Evolutionary conservation across 2,329 filamentous ascomycete genomes (phyloP).

Genomic region (Penicillium sp.): DNA sequence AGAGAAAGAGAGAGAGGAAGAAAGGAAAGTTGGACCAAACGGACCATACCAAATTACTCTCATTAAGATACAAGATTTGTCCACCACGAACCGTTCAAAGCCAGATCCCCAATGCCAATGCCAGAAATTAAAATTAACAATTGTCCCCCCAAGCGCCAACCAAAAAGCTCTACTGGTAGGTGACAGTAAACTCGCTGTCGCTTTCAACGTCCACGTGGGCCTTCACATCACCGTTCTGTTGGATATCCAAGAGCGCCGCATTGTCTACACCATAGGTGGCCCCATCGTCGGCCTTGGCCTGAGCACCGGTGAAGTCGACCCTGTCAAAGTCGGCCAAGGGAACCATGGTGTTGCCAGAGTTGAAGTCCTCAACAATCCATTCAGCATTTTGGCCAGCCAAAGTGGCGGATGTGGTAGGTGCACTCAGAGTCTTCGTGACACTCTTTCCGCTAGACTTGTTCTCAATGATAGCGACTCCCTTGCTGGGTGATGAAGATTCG

Average conservation of each 20-base stretch:
- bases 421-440: conserved; percentile 54
- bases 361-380: conserved; percentile 64
- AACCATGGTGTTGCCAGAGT: conserved; percentile 42
- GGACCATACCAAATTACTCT: not conserved
- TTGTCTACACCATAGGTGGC: conserved; percentile 34
- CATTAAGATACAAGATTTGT: not conserved
- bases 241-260: conserved; percentile 50
- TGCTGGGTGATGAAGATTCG: conserved; percentile 40
- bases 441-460: conserved; percentile 56
- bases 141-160: not conserved
- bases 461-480: conserved; percentile 51
- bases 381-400: conserved; percentile 61
- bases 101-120: not conserved
- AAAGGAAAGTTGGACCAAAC: not conserved
- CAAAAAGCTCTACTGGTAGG: conserved; percentile 11
- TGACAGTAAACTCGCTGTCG: conserved; percentile 30
- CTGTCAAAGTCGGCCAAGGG: conserved; percentile 51
- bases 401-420: conserved; percentile 39
- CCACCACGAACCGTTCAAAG: not conserved
- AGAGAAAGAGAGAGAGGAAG: too few species aligned
- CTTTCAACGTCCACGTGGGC: conserved; percentile 30
- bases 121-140: not conserved
- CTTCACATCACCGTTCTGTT: conserved; percentile 43
- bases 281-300: conserved; percentile 25
- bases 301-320: conserved; percentile 41